Evolutionary conservation across 2,329 filamentous ascomycete species (phyloP).

Genomic region (Diplodia corticola): DNA sequence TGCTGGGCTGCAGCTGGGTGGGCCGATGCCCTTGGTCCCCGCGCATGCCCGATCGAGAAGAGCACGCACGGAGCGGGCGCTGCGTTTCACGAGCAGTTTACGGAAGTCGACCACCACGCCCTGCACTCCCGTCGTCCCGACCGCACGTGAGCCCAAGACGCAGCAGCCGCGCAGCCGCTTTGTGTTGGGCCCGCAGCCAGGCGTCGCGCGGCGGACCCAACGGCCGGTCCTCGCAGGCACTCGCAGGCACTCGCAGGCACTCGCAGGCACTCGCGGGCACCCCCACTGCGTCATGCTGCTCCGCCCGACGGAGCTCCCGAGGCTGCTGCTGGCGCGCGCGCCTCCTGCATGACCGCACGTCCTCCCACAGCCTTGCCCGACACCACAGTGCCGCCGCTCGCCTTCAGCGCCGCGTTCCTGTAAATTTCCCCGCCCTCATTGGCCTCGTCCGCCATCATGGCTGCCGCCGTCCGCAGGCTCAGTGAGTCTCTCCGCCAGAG

Average conservation of each 20-base stretch:
- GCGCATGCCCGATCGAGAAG: conserved; percentile 18
- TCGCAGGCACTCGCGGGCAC: not conserved
- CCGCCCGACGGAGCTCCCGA: conserved; percentile 5
- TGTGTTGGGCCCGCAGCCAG: not conserved
- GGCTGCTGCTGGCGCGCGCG: not conserved
- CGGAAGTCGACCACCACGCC: not conserved
- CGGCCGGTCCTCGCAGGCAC: not conserved
- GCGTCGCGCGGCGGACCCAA: not conserved
- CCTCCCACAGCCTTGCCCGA: conserved; percentile 11
- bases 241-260: too few species aligned
- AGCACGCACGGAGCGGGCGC: conserved; percentile 17
- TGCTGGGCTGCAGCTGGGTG: not conserved
- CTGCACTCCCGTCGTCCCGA: conserved; percentile 3
- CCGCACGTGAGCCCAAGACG: not conserved
- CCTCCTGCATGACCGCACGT: conserved; percentile 21
- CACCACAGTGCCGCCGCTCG: not conserved
- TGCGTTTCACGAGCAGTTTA: conserved; percentile 20
- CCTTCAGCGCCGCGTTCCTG: conserved; percentile 3
- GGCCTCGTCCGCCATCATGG: conserved; percentile 1
- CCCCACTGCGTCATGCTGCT: conserved; percentile 17
- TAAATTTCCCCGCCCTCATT: conserved; percentile 7
- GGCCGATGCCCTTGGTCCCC: not conserved
- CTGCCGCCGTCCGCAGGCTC: conserved; percentile 18
- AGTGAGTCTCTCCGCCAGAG: conserved; percentile 6
- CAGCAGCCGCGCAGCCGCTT: not conserved